Percentiles rank a stretch among this genome's conserved stretches.
Evolutionary conservation across 495 filamentous ascomycete genomes (phyloP).

Genomic region (Penicillium riverlandense): DNA sequence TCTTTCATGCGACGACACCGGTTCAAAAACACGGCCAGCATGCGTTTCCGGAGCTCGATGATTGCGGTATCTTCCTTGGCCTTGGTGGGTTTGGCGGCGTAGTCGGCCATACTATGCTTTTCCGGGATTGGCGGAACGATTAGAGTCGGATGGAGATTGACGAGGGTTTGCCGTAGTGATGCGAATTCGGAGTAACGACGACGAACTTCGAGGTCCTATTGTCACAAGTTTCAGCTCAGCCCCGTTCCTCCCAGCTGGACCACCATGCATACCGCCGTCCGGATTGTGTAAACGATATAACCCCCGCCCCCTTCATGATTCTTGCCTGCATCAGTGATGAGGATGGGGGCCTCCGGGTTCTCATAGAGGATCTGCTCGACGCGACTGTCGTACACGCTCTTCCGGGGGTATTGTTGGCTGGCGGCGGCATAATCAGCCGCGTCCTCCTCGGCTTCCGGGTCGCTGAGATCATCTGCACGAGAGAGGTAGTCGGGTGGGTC

Average conservation of each 20-base stretch:
- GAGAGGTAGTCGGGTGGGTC: constrained; percentile 55
- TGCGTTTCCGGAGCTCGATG: constrained; percentile 91
- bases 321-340: constrained; percentile 93
- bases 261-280: constrained; percentile 67
- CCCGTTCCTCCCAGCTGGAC: not conserved
- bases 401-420: constrained; percentile 42
- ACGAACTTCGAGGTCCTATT: constrained; percentile 86
- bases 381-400: constrained; percentile 86
- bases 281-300: constrained; percentile 94
- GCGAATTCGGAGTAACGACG: constrained; percentile 95
- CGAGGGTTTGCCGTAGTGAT: constrained; percentile 81
- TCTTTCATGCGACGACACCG: constrained; percentile 89
- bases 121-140: constrained; percentile 96
- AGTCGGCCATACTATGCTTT: constrained; percentile 97
- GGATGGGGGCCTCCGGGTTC: constrained; percentile 77
- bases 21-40: constrained; percentile 92
- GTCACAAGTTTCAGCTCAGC: constrained; percentile 2
- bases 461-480: constrained; percentile 47
- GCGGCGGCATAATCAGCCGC: constrained; percentile 26
- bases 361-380: constrained; percentile 96
- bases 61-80: constrained; percentile 96
- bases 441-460: constrained; percentile 47
- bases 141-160: constrained; percentile 85
- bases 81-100: constrained; percentile 93
- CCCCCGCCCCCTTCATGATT: constrained; percentile 82